Conservation (phyloP, 2,329 filamentous ascomycete species). For the Aspergillus thermomutatus region DNA sequence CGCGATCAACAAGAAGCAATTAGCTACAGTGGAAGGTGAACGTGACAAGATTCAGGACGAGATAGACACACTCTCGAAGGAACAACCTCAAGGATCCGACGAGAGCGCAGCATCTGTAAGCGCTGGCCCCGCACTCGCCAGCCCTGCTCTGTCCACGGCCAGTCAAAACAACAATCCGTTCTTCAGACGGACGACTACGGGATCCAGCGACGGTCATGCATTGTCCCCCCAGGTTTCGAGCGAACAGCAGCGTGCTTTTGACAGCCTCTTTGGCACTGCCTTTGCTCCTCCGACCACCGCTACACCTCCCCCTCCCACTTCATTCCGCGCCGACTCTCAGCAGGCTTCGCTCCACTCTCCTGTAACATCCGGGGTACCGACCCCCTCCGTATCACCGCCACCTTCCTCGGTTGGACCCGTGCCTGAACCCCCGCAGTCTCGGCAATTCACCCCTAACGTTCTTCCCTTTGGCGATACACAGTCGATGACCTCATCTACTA, state of each 20-base stretch:
- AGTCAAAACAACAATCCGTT: constrained; percentile 88
- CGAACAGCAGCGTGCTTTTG: constrained; percentile 67
- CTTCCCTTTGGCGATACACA: constrained; percentile 67
- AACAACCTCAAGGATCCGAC: constrained; percentile 57
- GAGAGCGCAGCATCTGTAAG: constrained; percentile 32
- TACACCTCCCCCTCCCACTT: constrained; percentile 52
- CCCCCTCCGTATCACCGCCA: constrained; percentile 62
- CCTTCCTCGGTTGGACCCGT: constrained; percentile 30
- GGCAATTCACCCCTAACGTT: constrained; percentile 74
- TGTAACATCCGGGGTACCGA: constrained; percentile 51
- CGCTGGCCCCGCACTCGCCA: constrained; percentile 56
- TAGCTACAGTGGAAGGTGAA: constrained; percentile 83
- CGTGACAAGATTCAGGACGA: constrained; percentile 83
- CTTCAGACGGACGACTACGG: constrained; percentile 65
- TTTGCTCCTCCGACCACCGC: constrained; percentile 48
- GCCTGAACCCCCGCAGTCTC: constrained; percentile 57
- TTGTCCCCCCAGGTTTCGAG: constrained; percentile 43
- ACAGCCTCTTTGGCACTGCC: constrained; percentile 78
- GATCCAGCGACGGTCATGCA: constrained; percentile 44
- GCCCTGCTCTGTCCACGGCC: constrained; percentile 60
- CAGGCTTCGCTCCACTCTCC: constrained; percentile 42
- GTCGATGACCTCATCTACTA: constrained; percentile 72
- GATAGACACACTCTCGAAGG: constrained; percentile 63
- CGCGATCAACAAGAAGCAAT: constrained; percentile 97
- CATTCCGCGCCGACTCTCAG: constrained; percentile 57